phyloP scores from a whole-genome alignment of 129 eudicot species.

The Mikania micrantha region DNA sequence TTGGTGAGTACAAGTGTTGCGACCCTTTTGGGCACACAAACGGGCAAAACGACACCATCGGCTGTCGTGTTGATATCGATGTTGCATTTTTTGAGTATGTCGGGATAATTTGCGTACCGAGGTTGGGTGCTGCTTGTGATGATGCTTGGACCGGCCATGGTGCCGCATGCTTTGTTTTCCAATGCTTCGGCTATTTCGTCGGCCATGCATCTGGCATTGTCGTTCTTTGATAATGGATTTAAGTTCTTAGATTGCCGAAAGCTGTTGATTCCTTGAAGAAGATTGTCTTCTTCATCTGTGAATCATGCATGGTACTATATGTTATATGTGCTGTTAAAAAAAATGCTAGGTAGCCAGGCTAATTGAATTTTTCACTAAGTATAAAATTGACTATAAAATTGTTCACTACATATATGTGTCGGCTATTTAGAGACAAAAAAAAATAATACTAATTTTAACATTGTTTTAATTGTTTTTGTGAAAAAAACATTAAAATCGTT shows the following conservation, averaged over 20 bases:
- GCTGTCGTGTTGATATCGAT: constrained; percentile 42
- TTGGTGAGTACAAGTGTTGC: constrained; percentile 65
- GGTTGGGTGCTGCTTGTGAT: constrained; percentile 29
- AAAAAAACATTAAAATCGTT: too few species aligned
- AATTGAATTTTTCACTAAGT: too few species aligned
- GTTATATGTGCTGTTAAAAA: background rate
- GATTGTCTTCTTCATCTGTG: constrained; percentile 66
- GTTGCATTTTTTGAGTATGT: constrained; percentile 36
- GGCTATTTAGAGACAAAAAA: too few species aligned
- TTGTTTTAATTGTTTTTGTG: too few species aligned
- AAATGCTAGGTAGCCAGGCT: too few species aligned
- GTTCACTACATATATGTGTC: too few species aligned
- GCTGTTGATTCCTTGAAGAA: constrained; percentile 81
- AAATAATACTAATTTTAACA: too few species aligned
- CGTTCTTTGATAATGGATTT: constrained; percentile 41
- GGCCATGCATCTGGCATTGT: constrained; percentile 63
- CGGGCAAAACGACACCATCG: constrained; percentile 58
- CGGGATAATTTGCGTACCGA: constrained; percentile 32
- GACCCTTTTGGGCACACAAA: constrained; percentile 44
- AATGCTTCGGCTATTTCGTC: constrained; percentile 53
- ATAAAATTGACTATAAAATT: too few species aligned
- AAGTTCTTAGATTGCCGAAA: constrained; percentile 37
- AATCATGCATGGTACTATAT: background rate
- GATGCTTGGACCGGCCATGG: constrained; percentile 27
- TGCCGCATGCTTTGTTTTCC: constrained; percentile 40